Evolutionary conservation across 371 early-diverging fungal genomes (phyloP), one percentile per base, ranked within the genome.

Genomic region (Batkoa obscura): DNA sequence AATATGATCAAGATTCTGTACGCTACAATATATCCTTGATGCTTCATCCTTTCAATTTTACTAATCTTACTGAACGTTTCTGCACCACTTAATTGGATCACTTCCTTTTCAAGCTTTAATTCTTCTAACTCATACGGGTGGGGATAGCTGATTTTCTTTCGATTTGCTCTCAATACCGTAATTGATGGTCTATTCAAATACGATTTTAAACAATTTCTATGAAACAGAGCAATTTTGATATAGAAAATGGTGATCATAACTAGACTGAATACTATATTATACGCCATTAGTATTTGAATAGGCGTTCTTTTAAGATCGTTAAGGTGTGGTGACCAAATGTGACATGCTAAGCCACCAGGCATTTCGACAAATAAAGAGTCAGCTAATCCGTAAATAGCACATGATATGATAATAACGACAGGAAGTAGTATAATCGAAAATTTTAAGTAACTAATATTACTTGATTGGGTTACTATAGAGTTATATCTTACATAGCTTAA

Each of bases 291-390:
- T 4, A 45, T 45, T 45, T 45, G 45, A n/a, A 45, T 45, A 3
- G 45, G 45, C 3, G 45, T 45, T 15, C 45, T 12, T 12, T 15
- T 45, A 3, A 23, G 45, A n/a, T 45, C 45, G 4, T 4, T 45
- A 9, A 4, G 45, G 4, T 4, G 4, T 45, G 45, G 45, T 12
- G 10, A 4, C 45, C 45, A 45, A 4, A 45, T 23, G 15, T 45
- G 45, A n/a, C 45, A 45, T 15, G 45, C 45, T 45, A 45, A n/a
- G n/a, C 45, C 45, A 45, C 45, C 45, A n/a, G 45, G 45, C 45
- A 45, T 45, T 15, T 15, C 45, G 4, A 45, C n/a, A 23, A 15
- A 45, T 23, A 15, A 15, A 4, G 4, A 15, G 4, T 15, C 10
- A 15, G 17, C 17, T 15, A 23, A 12, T 15, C 45, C 45, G 9